A percentile compares a stretch with the other conserved stretches of the same genome.
Conservation (phyloP, 2,329 filamentous ascomycete genomes). For the Rugonectria rugulosa region DNA sequence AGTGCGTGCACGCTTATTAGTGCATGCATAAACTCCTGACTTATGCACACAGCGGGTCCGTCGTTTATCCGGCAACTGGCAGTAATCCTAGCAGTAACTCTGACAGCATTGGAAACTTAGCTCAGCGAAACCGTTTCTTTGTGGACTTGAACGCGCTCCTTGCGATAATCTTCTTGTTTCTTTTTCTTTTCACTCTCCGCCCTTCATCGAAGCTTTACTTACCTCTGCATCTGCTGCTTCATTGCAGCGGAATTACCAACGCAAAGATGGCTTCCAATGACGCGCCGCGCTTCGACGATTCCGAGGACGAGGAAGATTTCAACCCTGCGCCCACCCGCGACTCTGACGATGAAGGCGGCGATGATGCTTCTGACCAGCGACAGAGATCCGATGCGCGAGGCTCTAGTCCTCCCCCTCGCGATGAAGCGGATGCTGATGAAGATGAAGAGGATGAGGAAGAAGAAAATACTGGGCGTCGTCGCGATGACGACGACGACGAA, state of each 20-base stretch:
- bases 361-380: conserved; percentile 47
- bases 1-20: not conserved
- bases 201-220: not conserved
- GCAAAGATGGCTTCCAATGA: conserved; percentile 56
- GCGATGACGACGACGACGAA: conserved; percentile 54
- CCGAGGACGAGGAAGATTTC: conserved; percentile 86
- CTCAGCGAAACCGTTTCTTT: conserved; percentile 12
- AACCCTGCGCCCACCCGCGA: conserved; percentile 79
- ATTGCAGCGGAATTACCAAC: conserved; percentile 27
- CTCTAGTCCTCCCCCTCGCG: conserved; percentile 43
- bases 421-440: conserved; percentile 45
- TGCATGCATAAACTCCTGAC: not conserved
- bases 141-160: conserved; percentile 7
- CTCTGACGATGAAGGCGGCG: conserved; percentile 66
- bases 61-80: conserved; percentile 30
- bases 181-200: conserved; percentile 14
- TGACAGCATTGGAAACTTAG: conserved; percentile 23
- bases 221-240: conserved; percentile 21
- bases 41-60: conserved; percentile 11
- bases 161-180: not conserved
- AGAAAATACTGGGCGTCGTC: conserved; percentile 47
- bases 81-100: no score
- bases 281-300: conserved; percentile 62
- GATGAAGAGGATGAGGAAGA: conserved; percentile 50
- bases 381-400: conserved; percentile 49